Evolutionary conservation across 1,284 basidiomycete species (phyloP).

Genomic region (Puccinia triticina): DNA sequence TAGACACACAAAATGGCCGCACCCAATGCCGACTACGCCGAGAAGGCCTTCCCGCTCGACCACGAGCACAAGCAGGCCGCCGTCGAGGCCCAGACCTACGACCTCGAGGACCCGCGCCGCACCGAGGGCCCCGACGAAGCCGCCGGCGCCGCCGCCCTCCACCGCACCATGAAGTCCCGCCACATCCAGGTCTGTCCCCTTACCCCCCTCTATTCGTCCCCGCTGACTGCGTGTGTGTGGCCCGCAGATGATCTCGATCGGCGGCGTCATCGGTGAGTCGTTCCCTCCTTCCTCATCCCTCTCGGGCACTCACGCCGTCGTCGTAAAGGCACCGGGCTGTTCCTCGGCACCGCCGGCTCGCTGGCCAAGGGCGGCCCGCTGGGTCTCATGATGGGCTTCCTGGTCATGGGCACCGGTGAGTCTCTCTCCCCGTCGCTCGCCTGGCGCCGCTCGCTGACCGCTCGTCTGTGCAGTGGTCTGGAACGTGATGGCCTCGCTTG

Average conservation of each 20-base stretch:
- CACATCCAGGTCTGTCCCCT: conserved; percentile 37
- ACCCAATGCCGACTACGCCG: neutral
- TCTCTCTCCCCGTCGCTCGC: too few species aligned
- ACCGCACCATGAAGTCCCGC: conserved; percentile 31
- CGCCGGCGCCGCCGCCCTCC: conserved; percentile 4
- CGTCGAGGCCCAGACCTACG: conserved; percentile 8
- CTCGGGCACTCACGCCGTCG: too few species aligned
- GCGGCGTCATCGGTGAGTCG: conserved; percentile 45
- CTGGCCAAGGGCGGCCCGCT: conserved; percentile 62
- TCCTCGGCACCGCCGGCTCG: conserved; percentile 60
- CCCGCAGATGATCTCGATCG: conserved; percentile 43
- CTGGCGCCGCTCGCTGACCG: too few species aligned
- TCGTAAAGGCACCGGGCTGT: conserved; percentile 55
- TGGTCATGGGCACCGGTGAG: conserved; percentile 38
- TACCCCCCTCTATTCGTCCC: neutral
- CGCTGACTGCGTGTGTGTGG: neutral
- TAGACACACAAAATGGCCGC: neutral
- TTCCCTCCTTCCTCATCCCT: neutral
- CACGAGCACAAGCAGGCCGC: neutral
- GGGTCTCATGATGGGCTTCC: conserved; percentile 61
- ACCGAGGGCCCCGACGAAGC: neutral
- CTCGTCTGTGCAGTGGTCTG: conserved; percentile 52
- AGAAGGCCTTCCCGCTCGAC: neutral
- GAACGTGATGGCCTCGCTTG: conserved; percentile 62
- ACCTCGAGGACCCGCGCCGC: neutral